Base-by-base conservation (phyloP, 1,284 basidiomycete species). In the Ganoderma lingzhi region DNA sequence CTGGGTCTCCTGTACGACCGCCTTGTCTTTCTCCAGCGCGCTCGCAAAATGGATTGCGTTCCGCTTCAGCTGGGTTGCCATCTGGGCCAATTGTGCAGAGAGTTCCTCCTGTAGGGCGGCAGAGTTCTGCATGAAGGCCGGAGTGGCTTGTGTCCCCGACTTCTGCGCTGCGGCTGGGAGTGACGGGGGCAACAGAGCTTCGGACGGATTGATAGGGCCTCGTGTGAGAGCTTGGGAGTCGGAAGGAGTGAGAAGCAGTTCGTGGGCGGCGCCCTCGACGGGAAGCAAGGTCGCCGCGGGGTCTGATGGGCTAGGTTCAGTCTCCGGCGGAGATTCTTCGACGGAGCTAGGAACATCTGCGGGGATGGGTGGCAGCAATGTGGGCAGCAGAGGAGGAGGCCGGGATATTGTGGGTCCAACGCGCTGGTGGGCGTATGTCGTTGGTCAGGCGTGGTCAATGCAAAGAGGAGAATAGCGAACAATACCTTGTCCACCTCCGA, bases 21-120 rank as follows among this genome's bases (percentile, higher is more conserved):
- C 82, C 76, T 90, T 87, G 77, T 95, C 93, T 69, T 88, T 88
- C 56, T 81, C 87, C 1, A 95, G 82, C 15, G 88, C 82, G 2
- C 85, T 83, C 3, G 90, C 86, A 76, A 95, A 94, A 72, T 93
- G 88, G 1, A 89, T 76, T 0, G 92, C 89, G 73, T 95, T 95
- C 32, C 85, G 85, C 75, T 90, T 90, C 60, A 95, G 86, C 78
- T 95, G 93, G 2, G 87, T 82, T 1, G 93, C 91, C 93, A 95
- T 95, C 55, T 87, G 81, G 0, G 90, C 90, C 23, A 95, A 87
- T 77, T 95, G 92, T 5, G 85, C 84, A 0, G 91, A 87, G 56
- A 95, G 86, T 53, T 93, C 88, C 70, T 93, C 88, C 37, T 95
- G 93, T 2, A 91, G 81, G 0, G 86, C 84, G 19, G 82, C 85